Base-by-base conservation (phyloP, 345 rosid genomes). In the Balakata baccata region DNA sequence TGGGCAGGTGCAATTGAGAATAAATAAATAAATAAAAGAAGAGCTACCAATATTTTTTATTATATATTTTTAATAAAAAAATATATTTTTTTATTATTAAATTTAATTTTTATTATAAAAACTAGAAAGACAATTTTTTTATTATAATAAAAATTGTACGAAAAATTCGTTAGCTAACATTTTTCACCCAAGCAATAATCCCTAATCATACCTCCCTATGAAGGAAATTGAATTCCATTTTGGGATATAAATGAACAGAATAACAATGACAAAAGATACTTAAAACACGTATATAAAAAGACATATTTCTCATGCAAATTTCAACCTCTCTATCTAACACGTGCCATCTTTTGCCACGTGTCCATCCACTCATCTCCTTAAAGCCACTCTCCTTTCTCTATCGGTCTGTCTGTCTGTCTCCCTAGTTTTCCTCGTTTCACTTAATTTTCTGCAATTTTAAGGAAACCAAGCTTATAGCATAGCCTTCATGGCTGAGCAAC, bases 251-350 rank as follows among this genome's bases (percentile, higher is more conserved):
- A 12, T 6, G 7, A 41, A 5, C 66, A 56, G 14, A 29, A 29
- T 29, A 29, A 29, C 2, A 29, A 29, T 29, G 34, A 29, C 2
- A 29, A 29, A 29, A 1, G 2, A 29, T 29, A 29, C 23, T 11
- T 7, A 45, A 65, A 39, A 60, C 73, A 60, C 61, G 68, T 50
- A 20, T 6, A 38, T 7, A 41, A 16, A 49, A 10, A 3, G 63
- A 50, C 69, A 68, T 39, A 3, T 17, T 13, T 51, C 18, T 17
- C 78, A 68, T 67, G 68, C 73, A 60, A 68, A 25, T 6, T 12
- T 9, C 1, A 7, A 0, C 39, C 54, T n/a, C 2, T 34, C 7
- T 63, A 17, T 22, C 23, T 64, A 64, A 56, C 74, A 64, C 61
- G 70, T 76, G 64, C 51, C 54, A 1, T 34, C 13, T n/a, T 23